Percentiles rank a stretch among this genome's conserved stretches.
Conservation (phyloP, 228 moss, liverwort and hornwort species). For the Sphagnum magellanicum region DNA sequence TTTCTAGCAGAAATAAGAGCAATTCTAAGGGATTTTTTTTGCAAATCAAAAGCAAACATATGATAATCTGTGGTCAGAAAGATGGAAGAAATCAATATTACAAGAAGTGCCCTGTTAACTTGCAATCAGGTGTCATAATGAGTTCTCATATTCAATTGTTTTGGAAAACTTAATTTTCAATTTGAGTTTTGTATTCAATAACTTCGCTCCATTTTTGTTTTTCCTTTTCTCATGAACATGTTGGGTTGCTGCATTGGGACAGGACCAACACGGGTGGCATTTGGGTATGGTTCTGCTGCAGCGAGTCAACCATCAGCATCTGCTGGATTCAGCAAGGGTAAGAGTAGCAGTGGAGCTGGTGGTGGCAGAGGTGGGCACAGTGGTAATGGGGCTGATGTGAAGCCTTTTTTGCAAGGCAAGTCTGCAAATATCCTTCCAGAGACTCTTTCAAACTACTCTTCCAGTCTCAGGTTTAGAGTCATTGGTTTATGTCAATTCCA, state of each 20-base stretch:
- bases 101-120: no score
- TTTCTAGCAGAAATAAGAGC: no score
- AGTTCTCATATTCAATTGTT: no score
- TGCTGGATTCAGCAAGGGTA: conserved; percentile 13
- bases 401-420: conserved; percentile 6
- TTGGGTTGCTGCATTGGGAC: conserved; percentile 1
- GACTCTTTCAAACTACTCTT: conserved; percentile 8
- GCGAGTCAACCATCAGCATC: conserved; percentile 28
- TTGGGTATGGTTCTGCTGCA: conserved; percentile 60
- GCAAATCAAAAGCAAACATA: no score
- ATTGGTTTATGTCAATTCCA: neutral
- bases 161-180: no score
- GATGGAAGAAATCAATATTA: no score
- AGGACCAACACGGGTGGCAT: conserved; percentile 56
- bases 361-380: conserved; percentile 12
- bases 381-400: conserved; percentile 11
- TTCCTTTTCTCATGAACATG: no score
- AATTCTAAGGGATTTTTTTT: no score
- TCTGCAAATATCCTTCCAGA: conserved; percentile 3
- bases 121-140: no score
- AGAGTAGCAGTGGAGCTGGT: conserved; percentile 3
- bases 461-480: conserved; percentile 17
- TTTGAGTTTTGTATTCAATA: no score
- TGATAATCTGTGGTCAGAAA: no score
- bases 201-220: no score